A percentile compares a stretch with the other conserved stretches of the same genome.
Conservation (phyloP, 106 monocot species). For the Agapanthus africanus region DNA sequence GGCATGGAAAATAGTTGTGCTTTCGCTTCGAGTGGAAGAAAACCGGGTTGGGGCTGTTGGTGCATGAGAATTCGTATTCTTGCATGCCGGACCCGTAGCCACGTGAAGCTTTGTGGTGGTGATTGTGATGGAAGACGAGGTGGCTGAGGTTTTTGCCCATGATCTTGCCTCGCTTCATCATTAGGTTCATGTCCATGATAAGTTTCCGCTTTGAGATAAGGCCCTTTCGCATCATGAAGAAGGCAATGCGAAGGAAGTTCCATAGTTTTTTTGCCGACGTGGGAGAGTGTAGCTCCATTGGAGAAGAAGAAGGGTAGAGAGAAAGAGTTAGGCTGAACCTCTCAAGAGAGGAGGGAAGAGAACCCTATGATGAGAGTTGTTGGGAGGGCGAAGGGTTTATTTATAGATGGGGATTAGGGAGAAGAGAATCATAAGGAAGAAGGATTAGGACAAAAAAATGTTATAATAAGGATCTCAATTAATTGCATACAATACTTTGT, state of each 20-base stretch:
- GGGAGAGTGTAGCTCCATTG: slow-evolving; percentile 28
- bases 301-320: not conserved
- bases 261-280: slow-evolving; percentile 37
- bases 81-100: slow-evolving; percentile 8
- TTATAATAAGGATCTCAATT: not conserved
- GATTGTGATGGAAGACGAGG: slow-evolving; percentile 31
- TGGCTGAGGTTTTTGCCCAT: slow-evolving; percentile 31
- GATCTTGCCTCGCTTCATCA: slow-evolving; percentile 53
- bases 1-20: slow-evolving; percentile 47
- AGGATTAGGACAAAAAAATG: no score
- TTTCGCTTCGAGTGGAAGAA: slow-evolving; percentile 25
- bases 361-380: slow-evolving; percentile 5
- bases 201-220: slow-evolving; percentile 61
- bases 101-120: not conserved
- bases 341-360: not conserved
- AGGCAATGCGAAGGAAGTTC: slow-evolving; percentile 42
- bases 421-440: not conserved
- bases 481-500: no score
- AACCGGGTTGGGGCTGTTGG: slow-evolving; percentile 41
- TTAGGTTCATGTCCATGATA: slow-evolving; percentile 44
- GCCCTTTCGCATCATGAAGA: slow-evolving; percentile 65
- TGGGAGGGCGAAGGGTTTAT: not conserved
- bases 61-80: slow-evolving; percentile 71
- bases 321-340: not conserved
- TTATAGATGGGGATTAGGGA: no score